phyloP scores from a whole-genome alignment of 2,329 filamentous ascomycete species.

The Metarhizium guizhouense region DNA sequence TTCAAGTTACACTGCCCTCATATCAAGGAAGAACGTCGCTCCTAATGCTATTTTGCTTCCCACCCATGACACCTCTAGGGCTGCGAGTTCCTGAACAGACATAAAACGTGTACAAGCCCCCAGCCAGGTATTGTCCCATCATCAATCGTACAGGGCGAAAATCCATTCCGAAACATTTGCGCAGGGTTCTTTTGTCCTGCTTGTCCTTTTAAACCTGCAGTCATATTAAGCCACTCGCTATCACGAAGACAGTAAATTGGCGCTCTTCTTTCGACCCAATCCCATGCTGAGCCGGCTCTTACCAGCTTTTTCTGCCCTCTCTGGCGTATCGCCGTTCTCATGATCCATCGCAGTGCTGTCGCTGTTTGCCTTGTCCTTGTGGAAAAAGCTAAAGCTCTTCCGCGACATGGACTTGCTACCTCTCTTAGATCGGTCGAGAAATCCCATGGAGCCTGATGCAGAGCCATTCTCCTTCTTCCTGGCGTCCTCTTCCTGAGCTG shows the following conservation, averaged over 20 bases:
- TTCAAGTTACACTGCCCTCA: neutral
- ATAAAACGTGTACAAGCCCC: neutral
- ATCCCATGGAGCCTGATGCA: conserved; percentile 30
- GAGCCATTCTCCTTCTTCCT: conserved; percentile 29
- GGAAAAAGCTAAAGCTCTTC: conserved; percentile 62
- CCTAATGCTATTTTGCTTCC: conserved; percentile 8
- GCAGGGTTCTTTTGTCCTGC: conserved; percentile 15
- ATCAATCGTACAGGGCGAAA: neutral
- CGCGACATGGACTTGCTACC: conserved; percentile 72
- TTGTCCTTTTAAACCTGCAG: conserved; percentile 2
- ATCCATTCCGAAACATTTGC: conserved; percentile 10
- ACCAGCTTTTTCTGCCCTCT: conserved; percentile 38
- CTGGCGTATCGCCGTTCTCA: conserved; percentile 21
- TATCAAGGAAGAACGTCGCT: conserved; percentile 3
- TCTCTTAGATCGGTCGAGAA: conserved; percentile 58
- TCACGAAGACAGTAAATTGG: conserved; percentile 25
- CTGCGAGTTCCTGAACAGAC: neutral
- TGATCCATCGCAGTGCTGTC: conserved; percentile 15
- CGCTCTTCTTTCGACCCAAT: conserved; percentile 64
- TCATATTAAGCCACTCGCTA: neutral
- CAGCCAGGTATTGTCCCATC: neutral
- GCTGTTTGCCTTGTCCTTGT: conserved; percentile 37
- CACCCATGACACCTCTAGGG: neutral
- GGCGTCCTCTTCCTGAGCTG: conserved; percentile 40
- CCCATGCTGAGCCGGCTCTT: conserved; percentile 60